phyloP scores from a whole-genome alignment of 129 eudicot genomes.

The Flaveria robusta region DNA sequence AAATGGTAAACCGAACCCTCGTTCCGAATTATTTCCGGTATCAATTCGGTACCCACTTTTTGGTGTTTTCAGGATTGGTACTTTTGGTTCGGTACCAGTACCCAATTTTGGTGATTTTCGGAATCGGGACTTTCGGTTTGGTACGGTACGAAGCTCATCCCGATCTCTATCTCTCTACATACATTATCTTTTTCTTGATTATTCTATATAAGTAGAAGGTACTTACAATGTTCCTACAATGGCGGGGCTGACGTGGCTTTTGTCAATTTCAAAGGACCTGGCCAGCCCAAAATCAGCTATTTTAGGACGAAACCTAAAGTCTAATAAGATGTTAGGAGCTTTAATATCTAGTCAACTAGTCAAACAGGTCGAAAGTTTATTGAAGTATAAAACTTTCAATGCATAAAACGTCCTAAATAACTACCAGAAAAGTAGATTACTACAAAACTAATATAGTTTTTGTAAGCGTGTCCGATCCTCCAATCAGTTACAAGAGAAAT shows the following conservation, averaged over 20 bases:
- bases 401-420: neutral
- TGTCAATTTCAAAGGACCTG: slow-evolving; percentile 10
- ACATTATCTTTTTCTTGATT: neutral
- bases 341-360: neutral
- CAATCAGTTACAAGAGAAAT: neutral
- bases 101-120: no score
- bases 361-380: neutral
- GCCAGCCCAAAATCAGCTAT: slow-evolving; percentile 26
- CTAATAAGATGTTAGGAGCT: slow-evolving; percentile 25
- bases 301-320: slow-evolving; percentile 11
- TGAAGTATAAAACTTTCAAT: neutral
- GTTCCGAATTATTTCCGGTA: no score
- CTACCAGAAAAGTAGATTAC: neutral
- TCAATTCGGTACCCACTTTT: no score
- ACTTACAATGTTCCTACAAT: slow-evolving; percentile 30
- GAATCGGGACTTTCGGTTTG: no score
- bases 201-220: neutral
- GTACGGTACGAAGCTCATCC: no score
- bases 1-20: no score
- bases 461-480: neutral
- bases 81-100: no score
- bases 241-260: slow-evolving; percentile 28
- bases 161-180: neutral
- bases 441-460: neutral
- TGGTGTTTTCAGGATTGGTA: no score